Percentiles rank a stretch among this genome's conserved stretches.
These are phyloP conservation scores for Xylariaceae sp. DNA, from an alignment of 2,329 filamentous ascomycete species.

Conservation along the genomic window DNA sequence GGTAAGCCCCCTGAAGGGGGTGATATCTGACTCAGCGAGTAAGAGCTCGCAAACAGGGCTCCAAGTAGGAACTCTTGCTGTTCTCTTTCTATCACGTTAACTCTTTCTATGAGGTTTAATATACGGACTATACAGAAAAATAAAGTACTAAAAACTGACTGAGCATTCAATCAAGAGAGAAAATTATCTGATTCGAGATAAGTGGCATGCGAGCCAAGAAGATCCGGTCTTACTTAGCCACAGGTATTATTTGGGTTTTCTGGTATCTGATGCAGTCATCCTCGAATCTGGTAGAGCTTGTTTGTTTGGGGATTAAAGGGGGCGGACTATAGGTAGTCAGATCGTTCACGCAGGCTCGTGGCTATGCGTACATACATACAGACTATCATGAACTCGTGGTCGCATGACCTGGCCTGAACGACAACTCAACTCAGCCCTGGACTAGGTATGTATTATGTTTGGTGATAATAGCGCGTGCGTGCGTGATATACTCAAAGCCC, in stretches of 20 bases:
- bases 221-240: conserved; percentile 2
- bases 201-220: not conserved
- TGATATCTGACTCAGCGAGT: conserved; percentile 11
- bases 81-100: too few species aligned
- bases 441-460: too few species aligned
- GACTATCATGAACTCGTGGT: conserved; percentile 16
- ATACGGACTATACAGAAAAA: not conserved
- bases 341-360: not conserved
- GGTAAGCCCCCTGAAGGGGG: conserved; percentile 21
- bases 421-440: conserved; percentile 22
- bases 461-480: too few species aligned
- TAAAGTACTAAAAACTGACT: not conserved
- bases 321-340: not conserved
- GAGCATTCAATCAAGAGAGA: not conserved
- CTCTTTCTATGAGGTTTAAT: too few species aligned
- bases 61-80: not conserved
- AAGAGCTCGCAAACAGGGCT: conserved; percentile 6
- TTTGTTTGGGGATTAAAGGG: not conserved
- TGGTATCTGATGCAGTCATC: conserved; percentile 18
- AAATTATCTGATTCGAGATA: conserved; percentile 11
- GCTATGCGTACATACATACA: too few species aligned
- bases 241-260: not conserved
- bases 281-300: conserved; percentile 16
- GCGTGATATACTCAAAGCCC: too few species aligned
- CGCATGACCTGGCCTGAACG: conserved; percentile 21